phyloP scores from a whole-genome alignment of 805 yeast genomes.

The Wickerhamomyces subpelliculosus region DNA sequence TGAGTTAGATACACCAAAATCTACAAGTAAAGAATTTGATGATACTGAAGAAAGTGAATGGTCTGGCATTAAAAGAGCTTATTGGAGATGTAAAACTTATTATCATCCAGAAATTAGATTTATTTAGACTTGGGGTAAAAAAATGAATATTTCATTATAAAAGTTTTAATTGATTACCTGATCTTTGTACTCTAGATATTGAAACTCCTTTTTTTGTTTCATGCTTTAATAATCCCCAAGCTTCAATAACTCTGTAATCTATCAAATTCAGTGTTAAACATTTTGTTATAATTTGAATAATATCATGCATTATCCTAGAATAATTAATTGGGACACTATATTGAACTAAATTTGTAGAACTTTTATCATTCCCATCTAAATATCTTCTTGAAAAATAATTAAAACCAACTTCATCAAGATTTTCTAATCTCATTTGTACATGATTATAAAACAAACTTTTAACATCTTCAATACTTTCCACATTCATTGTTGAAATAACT shows the following conservation, averaged over 20 bases:
- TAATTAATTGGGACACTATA: background rate
- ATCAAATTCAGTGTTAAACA: no score
- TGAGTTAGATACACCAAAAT: slow-evolving; percentile 39
- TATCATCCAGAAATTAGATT: slow-evolving; percentile 60
- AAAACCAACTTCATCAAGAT: background rate
- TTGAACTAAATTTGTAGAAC: no score
- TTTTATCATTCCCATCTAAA: background rate
- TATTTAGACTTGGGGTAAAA: slow-evolving; percentile 9
- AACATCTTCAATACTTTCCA: no score
- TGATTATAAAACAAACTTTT: no score
- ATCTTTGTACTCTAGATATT: no score
- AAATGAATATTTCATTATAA: no score
- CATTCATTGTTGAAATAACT: no score
- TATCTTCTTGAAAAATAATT: background rate
- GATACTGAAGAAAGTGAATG: slow-evolving; percentile 40
- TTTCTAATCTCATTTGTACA: background rate
- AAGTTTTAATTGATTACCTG: background rate
- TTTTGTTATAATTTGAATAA: background rate
- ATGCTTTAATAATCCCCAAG: background rate
- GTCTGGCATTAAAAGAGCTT: slow-evolving; percentile 55
- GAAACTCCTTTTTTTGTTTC: no score
- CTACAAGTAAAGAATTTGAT: slow-evolving; percentile 28
- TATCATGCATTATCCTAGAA: background rate
- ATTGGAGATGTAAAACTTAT: slow-evolving; percentile 64
- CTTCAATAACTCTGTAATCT: background rate